A percentile compares a stretch with the other conserved stretches of the same genome.
Conservation (phyloP, 192 early-diverging fungal species). For the Podila minutissima region DNA sequence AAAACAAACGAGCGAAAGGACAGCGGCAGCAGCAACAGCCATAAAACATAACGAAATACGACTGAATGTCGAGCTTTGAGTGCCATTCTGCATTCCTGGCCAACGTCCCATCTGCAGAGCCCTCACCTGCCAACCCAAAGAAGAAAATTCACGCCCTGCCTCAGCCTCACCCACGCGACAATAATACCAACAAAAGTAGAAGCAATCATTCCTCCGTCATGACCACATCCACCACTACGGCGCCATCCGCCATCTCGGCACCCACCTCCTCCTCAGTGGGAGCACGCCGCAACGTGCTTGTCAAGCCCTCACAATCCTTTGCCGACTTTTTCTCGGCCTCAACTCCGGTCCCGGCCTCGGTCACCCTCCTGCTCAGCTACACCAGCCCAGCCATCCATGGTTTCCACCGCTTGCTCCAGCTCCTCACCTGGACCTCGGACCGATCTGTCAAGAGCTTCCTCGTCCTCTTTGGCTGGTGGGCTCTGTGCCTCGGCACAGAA, state of each 20-base stretch:
- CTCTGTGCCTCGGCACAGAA: slow-evolving; percentile 51
- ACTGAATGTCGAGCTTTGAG: slow-evolving; percentile 48
- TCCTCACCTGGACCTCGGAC: slow-evolving; percentile 55
- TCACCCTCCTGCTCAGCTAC: slow-evolving; percentile 54
- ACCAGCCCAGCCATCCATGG: slow-evolving; percentile 48
- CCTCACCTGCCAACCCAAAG: slow-evolving; percentile 22
- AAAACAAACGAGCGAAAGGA: too few species aligned
- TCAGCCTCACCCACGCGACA: not conserved
- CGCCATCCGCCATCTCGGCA: not conserved
- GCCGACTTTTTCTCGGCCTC: slow-evolving; percentile 54
- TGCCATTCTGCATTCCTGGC: slow-evolving; percentile 44
- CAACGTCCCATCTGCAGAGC: slow-evolving; percentile 33
- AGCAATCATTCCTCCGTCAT: slow-evolving; percentile 6
- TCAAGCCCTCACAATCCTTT: slow-evolving; percentile 29
- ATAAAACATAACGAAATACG: not conserved
- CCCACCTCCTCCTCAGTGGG: slow-evolving; percentile 7
- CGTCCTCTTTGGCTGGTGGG: slow-evolving; percentile 57
- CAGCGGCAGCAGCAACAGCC: not conserved
- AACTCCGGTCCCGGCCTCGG: slow-evolving; percentile 54
- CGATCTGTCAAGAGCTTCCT: slow-evolving; percentile 54
- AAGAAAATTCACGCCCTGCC: slow-evolving; percentile 21
- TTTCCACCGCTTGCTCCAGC: slow-evolving; percentile 47
- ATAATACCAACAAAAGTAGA: not conserved
- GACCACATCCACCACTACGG: slow-evolving; percentile 13
- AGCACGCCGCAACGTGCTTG: not conserved